These are phyloP conservation scores for Sanguinoderma infundibulare DNA, from an alignment of 1,284 basidiomycete species.

Conservation along the genomic window DNA sequence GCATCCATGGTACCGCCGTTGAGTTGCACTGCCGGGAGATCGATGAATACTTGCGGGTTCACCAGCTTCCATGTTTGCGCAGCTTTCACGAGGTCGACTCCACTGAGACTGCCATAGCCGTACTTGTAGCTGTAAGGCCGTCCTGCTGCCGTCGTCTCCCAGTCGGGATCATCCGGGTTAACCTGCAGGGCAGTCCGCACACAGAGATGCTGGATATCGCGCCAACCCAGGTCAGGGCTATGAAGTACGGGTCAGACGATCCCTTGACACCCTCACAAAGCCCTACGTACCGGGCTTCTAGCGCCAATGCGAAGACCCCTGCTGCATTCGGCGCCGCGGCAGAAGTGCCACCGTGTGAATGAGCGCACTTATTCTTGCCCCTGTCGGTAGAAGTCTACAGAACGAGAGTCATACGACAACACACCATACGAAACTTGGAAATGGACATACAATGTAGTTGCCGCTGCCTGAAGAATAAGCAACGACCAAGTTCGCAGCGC, in stretches of 20 bases:
- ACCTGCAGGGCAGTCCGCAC: conserved; percentile 81
- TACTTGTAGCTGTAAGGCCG: conserved; percentile 96
- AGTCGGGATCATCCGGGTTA: conserved; percentile 92
- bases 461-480: conserved; percentile 97
- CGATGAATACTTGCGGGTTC: conserved; percentile 94
- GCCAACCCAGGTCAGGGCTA: conserved; percentile 94
- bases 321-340: conserved; percentile 97
- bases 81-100: conserved; percentile 80
- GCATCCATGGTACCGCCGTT: conserved; percentile 63
- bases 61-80: conserved; percentile 87
- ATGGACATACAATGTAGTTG: conserved; percentile 80
- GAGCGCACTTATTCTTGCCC: conserved; percentile 84
- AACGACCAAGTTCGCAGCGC: conserved; percentile 95
- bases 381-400: conserved; percentile 92
- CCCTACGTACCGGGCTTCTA: conserved; percentile 74
- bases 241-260: conserved; percentile 13
- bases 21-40: conserved; percentile 74
- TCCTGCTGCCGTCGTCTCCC: conserved; percentile 86
- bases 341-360: conserved; percentile 92
- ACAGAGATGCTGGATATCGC: conserved; percentile 93
- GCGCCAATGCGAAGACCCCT: conserved; percentile 87
- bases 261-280: not conserved
- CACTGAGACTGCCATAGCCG: conserved; percentile 92
- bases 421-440: not conserved
- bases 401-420: conserved; percentile 12